Percentiles rank a stretch among this genome's conserved stretches.
phyloP scores from a whole-genome alignment of 441 rosid genomes.

The Populus tomentosa region DNA sequence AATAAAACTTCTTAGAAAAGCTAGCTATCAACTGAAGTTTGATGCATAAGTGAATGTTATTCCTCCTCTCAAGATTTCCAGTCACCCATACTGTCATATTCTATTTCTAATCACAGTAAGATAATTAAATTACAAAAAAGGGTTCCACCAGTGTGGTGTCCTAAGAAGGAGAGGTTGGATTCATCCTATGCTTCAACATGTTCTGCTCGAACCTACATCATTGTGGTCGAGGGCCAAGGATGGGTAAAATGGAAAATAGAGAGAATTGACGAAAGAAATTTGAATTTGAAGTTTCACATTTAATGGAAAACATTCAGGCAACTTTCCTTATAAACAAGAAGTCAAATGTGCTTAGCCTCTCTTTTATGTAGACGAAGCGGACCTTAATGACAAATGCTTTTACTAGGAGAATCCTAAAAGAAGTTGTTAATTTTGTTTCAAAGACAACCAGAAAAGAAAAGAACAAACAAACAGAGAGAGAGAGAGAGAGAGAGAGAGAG shows the following conservation, averaged over 20 bases:
- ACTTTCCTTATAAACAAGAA: background rate
- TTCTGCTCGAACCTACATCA: background rate
- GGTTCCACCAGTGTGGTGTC: background rate
- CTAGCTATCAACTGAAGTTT: background rate
- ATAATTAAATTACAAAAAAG: background rate
- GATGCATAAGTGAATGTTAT: background rate
- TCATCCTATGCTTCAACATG: too few species aligned
- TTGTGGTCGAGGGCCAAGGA: background rate
- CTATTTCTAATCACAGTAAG: background rate
- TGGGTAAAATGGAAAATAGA: background rate
- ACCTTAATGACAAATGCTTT: too few species aligned
- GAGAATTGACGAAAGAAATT: background rate
- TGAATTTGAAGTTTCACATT: conserved; percentile 3
- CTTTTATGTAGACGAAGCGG: background rate
- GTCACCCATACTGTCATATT: background rate
- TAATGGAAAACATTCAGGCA: background rate
- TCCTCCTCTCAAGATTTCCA: background rate
- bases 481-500: background rate
- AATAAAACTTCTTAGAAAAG: background rate
- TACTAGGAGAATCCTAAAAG: background rate
- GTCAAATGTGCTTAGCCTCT: background rate
- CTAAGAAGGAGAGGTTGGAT: background rate
- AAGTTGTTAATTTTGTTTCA: background rate
- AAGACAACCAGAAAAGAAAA: background rate
- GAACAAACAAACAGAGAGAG: background rate